Conservation (phyloP, 805 yeast species). For the Cyberlindnera maclurae region DNA sequence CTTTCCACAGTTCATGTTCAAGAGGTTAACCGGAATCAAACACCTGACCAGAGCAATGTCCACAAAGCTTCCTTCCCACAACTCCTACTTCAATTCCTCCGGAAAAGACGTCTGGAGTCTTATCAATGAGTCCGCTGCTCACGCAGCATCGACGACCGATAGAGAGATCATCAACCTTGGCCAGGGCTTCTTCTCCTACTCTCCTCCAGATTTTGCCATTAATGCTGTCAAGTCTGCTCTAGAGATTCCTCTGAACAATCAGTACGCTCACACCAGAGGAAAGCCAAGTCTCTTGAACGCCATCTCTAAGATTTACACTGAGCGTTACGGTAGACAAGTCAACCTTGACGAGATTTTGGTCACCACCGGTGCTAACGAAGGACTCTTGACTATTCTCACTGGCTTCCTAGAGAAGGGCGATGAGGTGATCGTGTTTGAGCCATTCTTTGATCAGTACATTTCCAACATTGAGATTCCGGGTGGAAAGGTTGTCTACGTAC, state of each 20-base stretch:
- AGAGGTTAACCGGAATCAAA: not conserved
- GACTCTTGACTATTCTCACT: constrained; percentile 76
- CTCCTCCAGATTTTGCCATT: constrained; percentile 91
- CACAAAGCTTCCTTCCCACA: constrained; percentile 37
- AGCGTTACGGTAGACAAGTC: constrained; percentile 52
- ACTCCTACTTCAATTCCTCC: constrained; percentile 62
- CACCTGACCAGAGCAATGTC: constrained; percentile 11
- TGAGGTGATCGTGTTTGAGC: constrained; percentile 94
- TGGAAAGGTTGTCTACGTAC: constrained; percentile 83
- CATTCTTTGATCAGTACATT: constrained; percentile 95
- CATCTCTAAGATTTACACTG: constrained; percentile 63
- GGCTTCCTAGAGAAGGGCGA: constrained; percentile 85
- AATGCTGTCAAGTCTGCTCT: constrained; percentile 75
- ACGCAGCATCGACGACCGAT: constrained; percentile 57
- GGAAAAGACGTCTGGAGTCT: constrained; percentile 92
- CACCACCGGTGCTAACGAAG: constrained; percentile 97
- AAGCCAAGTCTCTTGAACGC: constrained; percentile 69
- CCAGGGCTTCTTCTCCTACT: constrained; percentile 94
- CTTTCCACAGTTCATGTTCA: no score
- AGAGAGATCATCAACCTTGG: constrained; percentile 83
- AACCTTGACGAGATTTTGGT: constrained; percentile 61
- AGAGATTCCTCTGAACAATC: constrained; percentile 69
- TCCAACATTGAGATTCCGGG: constrained; percentile 92
- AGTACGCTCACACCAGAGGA: constrained; percentile 89
- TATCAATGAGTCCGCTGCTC: constrained; percentile 92